Conservation (phyloP, 2,329 filamentous ascomycete species). For the Fusarium metavorans region DNA sequence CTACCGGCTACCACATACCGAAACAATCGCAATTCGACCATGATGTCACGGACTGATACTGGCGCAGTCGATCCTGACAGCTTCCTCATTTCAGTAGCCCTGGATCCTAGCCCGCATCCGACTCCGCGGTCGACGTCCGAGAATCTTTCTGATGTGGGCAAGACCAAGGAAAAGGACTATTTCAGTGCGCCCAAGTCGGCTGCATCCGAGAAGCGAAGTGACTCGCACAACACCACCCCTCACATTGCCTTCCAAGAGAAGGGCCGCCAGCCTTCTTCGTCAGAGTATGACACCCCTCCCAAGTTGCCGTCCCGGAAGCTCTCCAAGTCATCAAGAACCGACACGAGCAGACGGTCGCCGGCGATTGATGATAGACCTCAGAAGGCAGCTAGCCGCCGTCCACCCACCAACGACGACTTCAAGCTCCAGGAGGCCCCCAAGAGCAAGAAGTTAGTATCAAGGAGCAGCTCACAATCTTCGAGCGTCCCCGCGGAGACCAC, state of each 20-base stretch:
- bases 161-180: constrained; percentile 70
- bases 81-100: constrained; percentile 81
- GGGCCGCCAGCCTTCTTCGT: constrained; percentile 68
- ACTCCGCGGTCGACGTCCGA: constrained; percentile 68
- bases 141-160: constrained; percentile 56
- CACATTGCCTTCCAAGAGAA: constrained; percentile 95
- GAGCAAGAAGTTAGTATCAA: constrained; percentile 62
- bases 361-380: constrained; percentile 54
- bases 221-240: constrained; percentile 74
- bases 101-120: constrained; percentile 75
- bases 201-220: constrained; percentile 58
- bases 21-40: constrained; percentile 79
- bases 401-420: constrained; percentile 69
- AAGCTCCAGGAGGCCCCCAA: constrained; percentile 86
- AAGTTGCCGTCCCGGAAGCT: constrained; percentile 56
- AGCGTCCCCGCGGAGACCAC: constrained; percentile 51
- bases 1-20: constrained; percentile 83
- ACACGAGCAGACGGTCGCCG: constrained; percentile 45
- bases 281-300: constrained; percentile 63
- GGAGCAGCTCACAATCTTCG: constrained; percentile 59
- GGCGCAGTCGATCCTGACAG: constrained; percentile 70
- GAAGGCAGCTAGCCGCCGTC: constrained; percentile 51
- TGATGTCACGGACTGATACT: constrained; percentile 64
- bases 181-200: constrained; percentile 62
- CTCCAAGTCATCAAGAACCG: constrained; percentile 62